These are phyloP conservation scores for Tanozyma kutaoensis DNA, from an alignment of 805 yeast genomes.

Conservation along the genomic window DNA sequence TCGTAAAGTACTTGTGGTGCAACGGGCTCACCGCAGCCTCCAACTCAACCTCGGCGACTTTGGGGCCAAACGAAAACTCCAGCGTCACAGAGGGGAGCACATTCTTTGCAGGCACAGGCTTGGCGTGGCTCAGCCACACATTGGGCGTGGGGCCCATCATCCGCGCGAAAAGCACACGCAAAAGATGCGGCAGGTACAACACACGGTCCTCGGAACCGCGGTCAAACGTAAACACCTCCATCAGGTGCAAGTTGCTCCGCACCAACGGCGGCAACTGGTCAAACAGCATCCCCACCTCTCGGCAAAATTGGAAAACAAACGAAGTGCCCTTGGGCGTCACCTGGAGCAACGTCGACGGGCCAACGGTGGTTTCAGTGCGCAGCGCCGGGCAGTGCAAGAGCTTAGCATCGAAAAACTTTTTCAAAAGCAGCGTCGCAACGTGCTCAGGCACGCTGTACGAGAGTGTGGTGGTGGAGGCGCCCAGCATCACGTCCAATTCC, in stretches of 20 bases:
- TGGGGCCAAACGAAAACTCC: background rate
- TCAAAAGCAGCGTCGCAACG: constrained; percentile 30
- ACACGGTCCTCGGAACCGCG: constrained; percentile 50
- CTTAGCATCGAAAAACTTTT: constrained; percentile 44
- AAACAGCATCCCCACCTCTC: constrained; percentile 36
- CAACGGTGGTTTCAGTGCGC: constrained; percentile 42
- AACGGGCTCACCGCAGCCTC: constrained; percentile 53
- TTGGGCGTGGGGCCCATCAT: constrained; percentile 60
- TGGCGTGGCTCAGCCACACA: constrained; percentile 47
- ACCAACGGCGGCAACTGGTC: constrained; percentile 31
- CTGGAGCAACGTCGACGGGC: constrained; percentile 38
- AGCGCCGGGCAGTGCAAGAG: constrained; percentile 66
- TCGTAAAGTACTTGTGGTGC: constrained; percentile 65
- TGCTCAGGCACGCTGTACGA: constrained; percentile 39
- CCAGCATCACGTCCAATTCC: constrained; percentile 31
- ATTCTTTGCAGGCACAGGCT: constrained; percentile 11
- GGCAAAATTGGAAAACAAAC: constrained; percentile 46
- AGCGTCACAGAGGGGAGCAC: background rate
- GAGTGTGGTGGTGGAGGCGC: constrained; percentile 38
- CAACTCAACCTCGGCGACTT: too few species aligned
- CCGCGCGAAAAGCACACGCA: constrained; percentile 47
- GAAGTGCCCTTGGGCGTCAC: constrained; percentile 91
- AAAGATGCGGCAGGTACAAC: constrained; percentile 46
- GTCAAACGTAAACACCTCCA: constrained; percentile 58
- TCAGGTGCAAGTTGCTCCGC: constrained; percentile 48